These are phyloP conservation scores for Lagenidium sp. DNA, from an alignment of 352 stramenopile species.

Conservation along the genomic window DNA sequence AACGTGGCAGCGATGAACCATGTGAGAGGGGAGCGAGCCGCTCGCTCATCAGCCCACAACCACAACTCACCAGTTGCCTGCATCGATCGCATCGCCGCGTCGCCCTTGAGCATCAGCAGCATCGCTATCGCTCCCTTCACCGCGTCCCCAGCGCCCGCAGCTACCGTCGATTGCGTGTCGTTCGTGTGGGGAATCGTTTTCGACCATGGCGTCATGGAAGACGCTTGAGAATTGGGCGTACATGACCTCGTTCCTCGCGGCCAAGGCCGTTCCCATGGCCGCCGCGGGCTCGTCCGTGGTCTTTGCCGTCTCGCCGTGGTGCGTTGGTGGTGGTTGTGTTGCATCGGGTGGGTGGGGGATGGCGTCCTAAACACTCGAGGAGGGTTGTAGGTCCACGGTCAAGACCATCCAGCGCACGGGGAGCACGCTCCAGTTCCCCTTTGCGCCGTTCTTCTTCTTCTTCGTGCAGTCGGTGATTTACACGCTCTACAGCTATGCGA, in stretches of 20 bases:
- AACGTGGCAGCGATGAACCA: too few relatives aligned
- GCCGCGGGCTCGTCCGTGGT: constrained; percentile 50
- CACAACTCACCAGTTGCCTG: too few relatives aligned
- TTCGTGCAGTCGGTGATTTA: constrained; percentile 80
- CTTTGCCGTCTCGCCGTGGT: constrained; percentile 67
- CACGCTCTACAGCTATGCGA: constrained; percentile 63
- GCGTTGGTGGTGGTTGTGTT: neutral
- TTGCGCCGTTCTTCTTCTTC: constrained; percentile 81
- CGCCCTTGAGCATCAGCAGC: too few relatives aligned
- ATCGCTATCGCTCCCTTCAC: too few relatives aligned
- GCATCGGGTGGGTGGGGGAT: too few relatives aligned
- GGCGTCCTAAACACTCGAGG: neutral
- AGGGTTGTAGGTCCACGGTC: constrained; percentile 37
- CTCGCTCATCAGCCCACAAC: too few relatives aligned
- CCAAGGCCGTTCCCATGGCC: constrained; percentile 50
- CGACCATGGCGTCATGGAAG: constrained; percentile 34
- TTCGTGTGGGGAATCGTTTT: too few relatives aligned
- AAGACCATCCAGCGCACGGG: constrained; percentile 47
- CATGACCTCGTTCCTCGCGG: constrained; percentile 61
- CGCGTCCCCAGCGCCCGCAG: too few relatives aligned
- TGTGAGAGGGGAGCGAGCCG: too few relatives aligned
- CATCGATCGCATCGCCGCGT: too few relatives aligned
- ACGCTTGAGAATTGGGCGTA: constrained; percentile 52
- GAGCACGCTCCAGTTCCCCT: constrained; percentile 70
- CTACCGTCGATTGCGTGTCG: too few relatives aligned